Conservation (phyloP, 192 early-diverging fungal genomes). For the Coemansia sp. region DNA sequence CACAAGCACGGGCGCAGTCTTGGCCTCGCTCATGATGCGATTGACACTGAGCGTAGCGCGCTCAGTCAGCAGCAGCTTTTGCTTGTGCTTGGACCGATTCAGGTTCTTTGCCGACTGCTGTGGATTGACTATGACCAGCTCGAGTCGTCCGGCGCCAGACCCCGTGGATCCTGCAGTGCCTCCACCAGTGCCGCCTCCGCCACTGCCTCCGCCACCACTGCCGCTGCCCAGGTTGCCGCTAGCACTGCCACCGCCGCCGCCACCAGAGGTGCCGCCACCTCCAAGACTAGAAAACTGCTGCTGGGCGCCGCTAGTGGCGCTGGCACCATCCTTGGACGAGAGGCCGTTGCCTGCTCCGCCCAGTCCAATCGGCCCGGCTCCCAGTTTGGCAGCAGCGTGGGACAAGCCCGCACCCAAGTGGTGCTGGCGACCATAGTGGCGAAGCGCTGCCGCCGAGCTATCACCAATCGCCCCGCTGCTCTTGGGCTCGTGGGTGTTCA, state of each 20-base stretch:
- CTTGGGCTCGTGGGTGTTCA: constrained; percentile 49
- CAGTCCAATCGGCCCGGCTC: neutral
- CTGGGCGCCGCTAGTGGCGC: constrained; percentile 11
- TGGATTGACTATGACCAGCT: constrained; percentile 40
- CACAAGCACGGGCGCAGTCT: constrained; percentile 65
- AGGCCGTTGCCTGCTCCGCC: constrained; percentile 3
- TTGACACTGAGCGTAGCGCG: constrained; percentile 61
- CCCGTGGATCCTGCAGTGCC: neutral
- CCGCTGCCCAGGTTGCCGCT: neutral
- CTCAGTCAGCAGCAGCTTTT: constrained; percentile 33
- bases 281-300: neutral
- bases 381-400: constrained; percentile 3
- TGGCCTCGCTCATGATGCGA: constrained; percentile 58
- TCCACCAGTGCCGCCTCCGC: too few species aligned
- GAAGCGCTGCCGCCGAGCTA: constrained; percentile 33
- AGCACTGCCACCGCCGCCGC: neutral
- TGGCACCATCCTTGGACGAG: neutral
- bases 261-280: neutral
- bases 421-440: constrained; percentile 17
- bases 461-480: neutral
- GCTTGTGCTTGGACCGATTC: constrained; percentile 39
- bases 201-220: neutral
- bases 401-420: constrained; percentile 2
- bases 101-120: constrained; percentile 32
- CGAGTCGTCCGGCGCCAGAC: constrained; percentile 38